Base-by-base conservation (phyloP, 345 rosid genomes). In the Linum lewisii region DNA sequence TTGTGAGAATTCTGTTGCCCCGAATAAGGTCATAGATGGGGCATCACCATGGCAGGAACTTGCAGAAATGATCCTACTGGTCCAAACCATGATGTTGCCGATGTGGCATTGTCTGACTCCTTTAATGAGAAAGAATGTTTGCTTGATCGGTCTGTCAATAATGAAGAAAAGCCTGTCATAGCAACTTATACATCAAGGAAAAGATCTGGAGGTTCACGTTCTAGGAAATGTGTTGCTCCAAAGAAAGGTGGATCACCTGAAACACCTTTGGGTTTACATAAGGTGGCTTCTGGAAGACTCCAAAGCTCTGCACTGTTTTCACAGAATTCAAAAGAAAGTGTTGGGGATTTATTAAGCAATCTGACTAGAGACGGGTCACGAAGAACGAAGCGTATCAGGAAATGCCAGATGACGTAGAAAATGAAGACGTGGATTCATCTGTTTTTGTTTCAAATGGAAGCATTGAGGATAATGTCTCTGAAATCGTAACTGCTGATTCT, bases 171-270 rank as follows among this genome's bases (percentile, higher is more conserved):
- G 50, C 79, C 89, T 32, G 37, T 69, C 42, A 59, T 91, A 67
- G 72, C 88, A 54, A 88, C 95, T 22, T 86, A 86, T 77, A 73
- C 88, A 54, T 77, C 90, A 62, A 91, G 87, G 67, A 85, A 71
- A 74, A 82, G 87, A 71, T 77, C 88, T 59, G 82, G 79, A 61
- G 77, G 85, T 50, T 61, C 64, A n/a, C 78, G 65, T 50, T 64
- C 75, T 45, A 79, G 73, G 66, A 82, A 78, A 68, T 68, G 69
- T 55, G 66, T 66, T 22, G 58, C 66, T 8, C 77, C 68, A 58
- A 72, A 68, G 70, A 71, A 76, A 60, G 66, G 61, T 42, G 51
- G 69, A 23, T 64, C 80, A 14, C 59, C 68, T 64, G 76, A 80
- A 72, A 79, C 77, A 74, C 70, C 79, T 44, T 81, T 80, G 79